Conservation (phyloP, 345 rosid genomes). For the Gossypium raimondii region DNA sequence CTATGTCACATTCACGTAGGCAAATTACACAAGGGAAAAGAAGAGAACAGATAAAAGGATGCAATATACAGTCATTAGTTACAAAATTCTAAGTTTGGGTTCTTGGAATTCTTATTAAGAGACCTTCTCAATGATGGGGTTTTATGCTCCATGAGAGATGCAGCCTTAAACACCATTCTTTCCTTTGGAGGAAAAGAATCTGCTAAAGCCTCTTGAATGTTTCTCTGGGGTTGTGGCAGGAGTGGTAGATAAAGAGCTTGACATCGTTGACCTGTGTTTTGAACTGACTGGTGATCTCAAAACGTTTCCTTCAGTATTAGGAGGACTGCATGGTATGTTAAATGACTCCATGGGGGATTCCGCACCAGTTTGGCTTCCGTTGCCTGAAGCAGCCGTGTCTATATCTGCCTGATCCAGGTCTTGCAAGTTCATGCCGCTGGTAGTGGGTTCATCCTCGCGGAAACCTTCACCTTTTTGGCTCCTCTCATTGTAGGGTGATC, state of each 20-base stretch:
- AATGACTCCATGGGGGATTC: conserved; percentile 36
- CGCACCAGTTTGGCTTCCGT: conserved; percentile 25
- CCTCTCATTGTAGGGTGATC: conserved; percentile 42
- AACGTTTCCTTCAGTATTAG: conserved; percentile 43
- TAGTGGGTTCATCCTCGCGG: conserved; percentile 37
- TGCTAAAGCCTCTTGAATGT: conserved; percentile 66
- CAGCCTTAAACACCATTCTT: conserved; percentile 39
- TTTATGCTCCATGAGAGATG: background rate
- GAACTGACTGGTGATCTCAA: conserved; percentile 50
- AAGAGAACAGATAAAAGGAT: background rate
- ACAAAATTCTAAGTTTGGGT: conserved; percentile 9
- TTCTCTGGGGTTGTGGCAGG: conserved; percentile 62
- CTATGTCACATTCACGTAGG: conserved; percentile 7
- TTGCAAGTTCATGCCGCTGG: conserved; percentile 36
- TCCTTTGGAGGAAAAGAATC: conserved; percentile 88
- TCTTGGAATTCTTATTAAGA: background rate
- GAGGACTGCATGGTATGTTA: conserved; percentile 44
- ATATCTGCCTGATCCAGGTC: conserved; percentile 33
- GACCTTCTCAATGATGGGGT: background rate
- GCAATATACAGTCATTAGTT: conserved; percentile 21
- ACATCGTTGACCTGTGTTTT: conserved; percentile 55
- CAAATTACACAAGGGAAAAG: background rate
- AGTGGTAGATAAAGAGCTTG: conserved; percentile 52
- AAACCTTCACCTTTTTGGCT: conserved; percentile 42
- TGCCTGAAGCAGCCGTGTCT: conserved; percentile 30